These are phyloP conservation scores for Davidsoniella virescens DNA, from an alignment of 2,329 filamentous ascomycete genomes.

Conservation along the genomic window DNA sequence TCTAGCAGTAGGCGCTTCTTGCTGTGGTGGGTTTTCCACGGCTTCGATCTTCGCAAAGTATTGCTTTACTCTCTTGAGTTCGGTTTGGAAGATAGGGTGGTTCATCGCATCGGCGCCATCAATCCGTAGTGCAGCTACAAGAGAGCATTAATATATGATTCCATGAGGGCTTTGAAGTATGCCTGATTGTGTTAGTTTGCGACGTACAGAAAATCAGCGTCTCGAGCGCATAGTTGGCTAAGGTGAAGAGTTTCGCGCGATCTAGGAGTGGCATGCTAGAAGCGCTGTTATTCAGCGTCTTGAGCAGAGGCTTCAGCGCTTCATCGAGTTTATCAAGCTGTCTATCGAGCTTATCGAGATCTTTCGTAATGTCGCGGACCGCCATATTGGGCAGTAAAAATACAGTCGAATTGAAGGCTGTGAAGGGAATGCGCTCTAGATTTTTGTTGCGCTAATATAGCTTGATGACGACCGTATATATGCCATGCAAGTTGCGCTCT, in stretches of 20 bases:
- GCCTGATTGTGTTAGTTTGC: neutral
- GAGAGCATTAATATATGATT: slow-evolving; percentile 2
- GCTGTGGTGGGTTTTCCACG: slow-evolving; percentile 42
- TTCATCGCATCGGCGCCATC: slow-evolving; percentile 67
- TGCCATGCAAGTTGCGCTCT: neutral
- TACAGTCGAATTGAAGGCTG: neutral
- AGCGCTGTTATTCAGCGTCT: slow-evolving; percentile 48
- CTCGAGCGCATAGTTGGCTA: slow-evolving; percentile 77
- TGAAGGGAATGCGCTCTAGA: neutral
- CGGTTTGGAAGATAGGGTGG: slow-evolving; percentile 61
- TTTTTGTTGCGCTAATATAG: neutral
- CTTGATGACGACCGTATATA: neutral
- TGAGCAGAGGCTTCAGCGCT: slow-evolving; percentile 56
- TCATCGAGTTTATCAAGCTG: slow-evolving; percentile 68
- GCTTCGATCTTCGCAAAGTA: slow-evolving; percentile 87
- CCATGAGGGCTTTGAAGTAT: no score
- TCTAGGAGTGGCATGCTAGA: slow-evolving; percentile 80
- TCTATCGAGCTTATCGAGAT: slow-evolving; percentile 58
- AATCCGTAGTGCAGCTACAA: slow-evolving; percentile 55
- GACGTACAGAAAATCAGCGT: slow-evolving; percentile 68
- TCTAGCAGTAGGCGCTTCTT: slow-evolving; percentile 26
- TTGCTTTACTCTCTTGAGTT: slow-evolving; percentile 72
- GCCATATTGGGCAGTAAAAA: slow-evolving; percentile 20
- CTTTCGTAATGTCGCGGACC: slow-evolving; percentile 42
- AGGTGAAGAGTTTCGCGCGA: slow-evolving; percentile 84